Conservation (phyloP, 768 basidiomycete genomes). For the Calocera viscosa region DNA sequence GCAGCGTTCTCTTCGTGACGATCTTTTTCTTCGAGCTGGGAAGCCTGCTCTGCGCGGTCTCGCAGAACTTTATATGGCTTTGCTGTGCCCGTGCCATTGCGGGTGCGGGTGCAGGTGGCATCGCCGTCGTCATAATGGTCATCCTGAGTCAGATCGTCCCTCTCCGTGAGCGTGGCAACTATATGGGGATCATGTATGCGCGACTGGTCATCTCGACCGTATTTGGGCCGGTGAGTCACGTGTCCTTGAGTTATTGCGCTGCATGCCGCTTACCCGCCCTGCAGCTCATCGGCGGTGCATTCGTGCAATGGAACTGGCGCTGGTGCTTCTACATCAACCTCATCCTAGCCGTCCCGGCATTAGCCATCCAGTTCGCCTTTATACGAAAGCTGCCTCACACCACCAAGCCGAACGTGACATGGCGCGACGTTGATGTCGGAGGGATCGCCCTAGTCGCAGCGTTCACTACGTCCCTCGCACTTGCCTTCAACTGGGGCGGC, state of each 20-base stretch:
- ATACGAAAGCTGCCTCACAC: not conserved
- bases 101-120: conserved; percentile 58
- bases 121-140: conserved; percentile 57
- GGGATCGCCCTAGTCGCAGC: not conserved
- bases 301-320: conserved; percentile 4
- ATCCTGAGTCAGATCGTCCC: conserved; percentile 64
- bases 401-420: not conserved
- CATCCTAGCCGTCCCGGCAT: not conserved
- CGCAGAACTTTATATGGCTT: conserved; percentile 49
- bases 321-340: conserved; percentile 71
- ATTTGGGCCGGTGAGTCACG: conserved; percentile 28
- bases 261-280: not conserved
- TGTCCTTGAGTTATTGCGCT: conserved; percentile 17
- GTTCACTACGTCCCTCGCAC: not conserved
- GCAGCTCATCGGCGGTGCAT: not conserved
- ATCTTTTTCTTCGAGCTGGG: conserved; percentile 26
- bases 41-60: conserved; percentile 48
- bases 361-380: not conserved
- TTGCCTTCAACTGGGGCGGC: not conserved
- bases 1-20: conserved; percentile 42
- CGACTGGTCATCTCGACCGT: not conserved
- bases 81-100: conserved; percentile 58
- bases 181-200: not conserved
- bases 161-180: conserved; percentile 39
- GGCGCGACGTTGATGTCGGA: not conserved